These are phyloP conservation scores for Ceratobasidium sp. DNA, from an alignment of 1,284 basidiomycete genomes.

Conservation along the genomic window DNA sequence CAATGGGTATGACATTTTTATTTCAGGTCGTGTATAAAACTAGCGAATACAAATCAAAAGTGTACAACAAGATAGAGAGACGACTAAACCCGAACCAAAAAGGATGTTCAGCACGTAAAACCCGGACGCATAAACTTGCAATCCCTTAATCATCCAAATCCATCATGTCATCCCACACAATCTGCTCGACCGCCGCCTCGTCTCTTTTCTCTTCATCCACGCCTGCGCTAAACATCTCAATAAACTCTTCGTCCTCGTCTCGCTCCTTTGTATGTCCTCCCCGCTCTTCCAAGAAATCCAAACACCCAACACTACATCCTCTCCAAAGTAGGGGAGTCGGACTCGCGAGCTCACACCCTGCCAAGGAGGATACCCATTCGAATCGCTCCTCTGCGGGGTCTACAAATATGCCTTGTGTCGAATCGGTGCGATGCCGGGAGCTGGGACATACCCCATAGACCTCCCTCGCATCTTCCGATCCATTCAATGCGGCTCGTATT, in stretches of 20 bases:
- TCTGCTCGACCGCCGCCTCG: conserved; percentile 17
- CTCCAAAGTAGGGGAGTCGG: conserved; percentile 30
- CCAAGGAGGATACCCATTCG: conserved; percentile 26
- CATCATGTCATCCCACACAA: conserved; percentile 42
- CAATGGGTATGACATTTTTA: not conserved
- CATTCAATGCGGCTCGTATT: conserved; percentile 16
- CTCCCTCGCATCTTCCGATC: conserved; percentile 26
- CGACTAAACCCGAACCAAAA: not conserved
- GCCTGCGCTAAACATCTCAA: not conserved
- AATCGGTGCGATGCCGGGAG: not conserved
- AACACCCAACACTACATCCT: conserved; percentile 27
- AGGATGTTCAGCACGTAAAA: not conserved
- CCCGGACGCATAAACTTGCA: not conserved
- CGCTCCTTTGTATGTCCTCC: not conserved
- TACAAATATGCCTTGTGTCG: not conserved
- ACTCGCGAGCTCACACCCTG: conserved; percentile 22
- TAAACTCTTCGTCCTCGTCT: conserved; percentile 37
- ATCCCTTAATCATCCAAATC: conserved; percentile 34
- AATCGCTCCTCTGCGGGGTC: conserved; percentile 21
- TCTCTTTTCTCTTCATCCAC: not conserved
- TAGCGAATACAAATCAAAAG: conserved; percentile 8
- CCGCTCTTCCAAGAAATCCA: conserved; percentile 13
- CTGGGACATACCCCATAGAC: conserved; percentile 22
- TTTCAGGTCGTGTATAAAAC: conserved; percentile 4
- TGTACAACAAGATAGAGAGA: not conserved